These are phyloP conservation scores for Rhexocercosporidium sp. DNA, from an alignment of 2,329 filamentous ascomycete species.

Conservation along the genomic window DNA sequence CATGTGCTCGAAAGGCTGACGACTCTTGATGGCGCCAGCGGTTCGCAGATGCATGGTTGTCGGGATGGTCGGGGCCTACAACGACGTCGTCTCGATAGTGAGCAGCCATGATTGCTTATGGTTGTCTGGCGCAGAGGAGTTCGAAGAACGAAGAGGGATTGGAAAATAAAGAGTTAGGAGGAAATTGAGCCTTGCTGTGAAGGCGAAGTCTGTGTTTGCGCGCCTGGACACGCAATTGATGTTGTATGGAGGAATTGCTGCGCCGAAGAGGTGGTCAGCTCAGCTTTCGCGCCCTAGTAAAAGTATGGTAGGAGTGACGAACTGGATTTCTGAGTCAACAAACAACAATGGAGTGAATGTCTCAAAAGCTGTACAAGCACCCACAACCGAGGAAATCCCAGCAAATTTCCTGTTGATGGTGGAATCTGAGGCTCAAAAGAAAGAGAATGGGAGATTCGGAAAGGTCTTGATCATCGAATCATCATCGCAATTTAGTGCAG, in stretches of 20 bases:
- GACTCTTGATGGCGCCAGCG: conserved; percentile 71
- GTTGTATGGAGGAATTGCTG: conserved; percentile 1
- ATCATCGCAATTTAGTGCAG: conserved; percentile 7
- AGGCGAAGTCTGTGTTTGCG: neutral
- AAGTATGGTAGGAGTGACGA: conserved; percentile 1
- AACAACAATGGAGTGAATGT: neutral
- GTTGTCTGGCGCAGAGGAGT: neutral
- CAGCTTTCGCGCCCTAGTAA: neutral
- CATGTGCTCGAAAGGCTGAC: conserved; percentile 51
- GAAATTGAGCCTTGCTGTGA: neutral
- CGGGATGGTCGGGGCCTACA: conserved; percentile 42
- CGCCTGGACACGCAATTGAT: neutral
- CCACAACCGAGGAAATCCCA: neutral
- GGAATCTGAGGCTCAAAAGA: neutral
- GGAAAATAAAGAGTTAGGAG: neutral
- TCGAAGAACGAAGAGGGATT: conserved; percentile 3
- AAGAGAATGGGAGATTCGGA: neutral
- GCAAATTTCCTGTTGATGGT: neutral
- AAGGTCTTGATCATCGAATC: neutral
- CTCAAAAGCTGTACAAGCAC: neutral
- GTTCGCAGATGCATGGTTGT: conserved; percentile 61
- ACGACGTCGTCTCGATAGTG: conserved; percentile 36
- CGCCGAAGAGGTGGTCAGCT: conserved; percentile 13
- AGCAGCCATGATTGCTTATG: conserved; percentile 32
- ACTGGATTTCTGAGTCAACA: conserved; percentile 6